phyloP scores from a whole-genome alignment of 805 yeast genomes.

The Metschnikowia drakensbergensis region DNA sequence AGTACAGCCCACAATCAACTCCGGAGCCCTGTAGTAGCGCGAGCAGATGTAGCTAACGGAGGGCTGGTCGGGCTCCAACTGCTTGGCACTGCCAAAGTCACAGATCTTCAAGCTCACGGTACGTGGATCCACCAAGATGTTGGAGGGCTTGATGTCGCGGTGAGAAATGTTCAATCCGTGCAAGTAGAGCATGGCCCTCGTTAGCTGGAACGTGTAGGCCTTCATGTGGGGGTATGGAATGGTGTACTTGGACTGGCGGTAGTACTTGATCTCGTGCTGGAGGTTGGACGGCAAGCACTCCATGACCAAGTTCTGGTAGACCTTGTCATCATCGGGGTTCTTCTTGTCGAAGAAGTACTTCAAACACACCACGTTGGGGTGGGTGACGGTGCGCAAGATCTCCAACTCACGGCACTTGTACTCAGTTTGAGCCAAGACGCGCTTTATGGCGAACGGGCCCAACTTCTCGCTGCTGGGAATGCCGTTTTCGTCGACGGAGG shows the following conservation, averaged over 20 bases:
- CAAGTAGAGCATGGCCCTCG: conserved; percentile 77
- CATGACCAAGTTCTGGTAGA: conserved; percentile 82
- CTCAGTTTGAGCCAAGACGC: conserved; percentile 85
- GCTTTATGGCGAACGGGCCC: conserved; percentile 81
- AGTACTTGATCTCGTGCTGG: conserved; percentile 70
- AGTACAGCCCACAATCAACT: conserved; percentile 85
- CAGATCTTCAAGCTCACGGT: conserved; percentile 68
- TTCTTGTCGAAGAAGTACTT: conserved; percentile 69
- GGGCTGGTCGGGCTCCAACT: conserved; percentile 73
- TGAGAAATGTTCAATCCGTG: conserved; percentile 80
- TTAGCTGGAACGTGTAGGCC: conserved; percentile 73
- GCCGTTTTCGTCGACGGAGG: conserved; percentile 27
- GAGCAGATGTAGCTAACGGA: conserved; percentile 95
- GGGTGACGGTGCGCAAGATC: conserved; percentile 67
- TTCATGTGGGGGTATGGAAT: conserved; percentile 72
- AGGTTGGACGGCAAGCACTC: conserved; percentile 81
- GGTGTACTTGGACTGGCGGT: conserved; percentile 54
- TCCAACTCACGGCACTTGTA: conserved; percentile 80
- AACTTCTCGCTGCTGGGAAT: conserved; percentile 41
- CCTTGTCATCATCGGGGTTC: conserved; percentile 56
- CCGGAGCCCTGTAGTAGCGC: conserved; percentile 95
- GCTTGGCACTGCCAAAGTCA: conserved; percentile 84
- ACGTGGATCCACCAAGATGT: conserved; percentile 70
- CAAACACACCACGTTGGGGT: conserved; percentile 72
- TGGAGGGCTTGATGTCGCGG: conserved; percentile 82